These are phyloP conservation scores for Ceratocystis colombiana DNA, from an alignment of 2,329 filamentous ascomycete species.

Conservation along the genomic window DNA sequence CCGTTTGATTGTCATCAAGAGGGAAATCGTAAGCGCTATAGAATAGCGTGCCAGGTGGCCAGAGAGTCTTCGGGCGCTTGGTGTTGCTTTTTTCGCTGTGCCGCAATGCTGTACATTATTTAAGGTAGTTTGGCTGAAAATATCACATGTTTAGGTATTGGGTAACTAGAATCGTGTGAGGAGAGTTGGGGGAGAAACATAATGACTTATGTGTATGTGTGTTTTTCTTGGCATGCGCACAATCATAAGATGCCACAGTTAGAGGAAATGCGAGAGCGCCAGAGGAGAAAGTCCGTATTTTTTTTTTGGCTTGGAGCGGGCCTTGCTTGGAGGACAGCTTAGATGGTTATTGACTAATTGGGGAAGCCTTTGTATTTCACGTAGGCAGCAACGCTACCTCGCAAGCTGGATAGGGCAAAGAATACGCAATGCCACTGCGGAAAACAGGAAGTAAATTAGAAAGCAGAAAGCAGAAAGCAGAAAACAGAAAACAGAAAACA, in stretches of 20 bases:
- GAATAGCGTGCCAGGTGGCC: neutral
- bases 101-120: neutral
- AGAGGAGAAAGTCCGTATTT: too few relatives aligned
- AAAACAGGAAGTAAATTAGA: neutral
- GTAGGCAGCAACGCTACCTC: too few relatives aligned
- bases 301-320: too few relatives aligned
- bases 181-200: too few relatives aligned
- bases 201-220: too few relatives aligned
- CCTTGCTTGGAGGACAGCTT: too few relatives aligned
- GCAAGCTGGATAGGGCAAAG: neutral
- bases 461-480: neutral
- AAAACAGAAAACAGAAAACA: neutral
- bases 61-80: neutral
- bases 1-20: neutral
- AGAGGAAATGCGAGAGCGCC: too few relatives aligned
- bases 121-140: conserved; percentile 3
- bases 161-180: neutral
- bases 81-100: neutral
- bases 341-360: too few relatives aligned
- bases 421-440: neutral
- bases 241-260: too few relatives aligned
- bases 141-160: neutral
- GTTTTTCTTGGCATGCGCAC: too few relatives aligned
- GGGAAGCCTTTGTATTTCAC: too few relatives aligned
- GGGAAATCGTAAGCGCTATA: conserved; percentile 11